A percentile compares a stretch with the other conserved stretches of the same genome.
phyloP scores from a whole-genome alignment of 1,139 yeast genomes.

The Meyerozyma elateridarum region DNA sequence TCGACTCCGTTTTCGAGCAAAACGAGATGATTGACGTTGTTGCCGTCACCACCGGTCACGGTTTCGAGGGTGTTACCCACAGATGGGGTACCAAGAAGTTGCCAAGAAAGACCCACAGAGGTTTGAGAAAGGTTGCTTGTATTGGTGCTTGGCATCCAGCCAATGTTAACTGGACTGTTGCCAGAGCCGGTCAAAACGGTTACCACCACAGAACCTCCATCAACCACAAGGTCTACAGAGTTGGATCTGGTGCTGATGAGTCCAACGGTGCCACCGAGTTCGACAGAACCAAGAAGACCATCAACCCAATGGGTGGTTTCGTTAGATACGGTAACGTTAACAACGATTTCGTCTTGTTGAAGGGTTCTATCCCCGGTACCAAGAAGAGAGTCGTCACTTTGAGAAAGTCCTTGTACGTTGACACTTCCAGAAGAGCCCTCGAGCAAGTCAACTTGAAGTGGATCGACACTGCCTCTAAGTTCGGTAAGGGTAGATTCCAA shows the following conservation, averaged over 20 bases:
- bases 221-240: constrained; percentile 99
- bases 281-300: constrained; percentile 99
- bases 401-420: constrained; percentile 97
- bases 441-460: constrained; percentile 97
- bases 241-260: constrained; percentile 96
- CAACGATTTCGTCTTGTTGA: constrained; percentile 94
- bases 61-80: constrained; percentile 99
- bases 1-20: constrained; percentile 95
- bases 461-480: constrained; percentile 99
- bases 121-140: constrained; percentile 99
- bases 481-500: constrained; percentile 99
- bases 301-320: constrained; percentile 99
- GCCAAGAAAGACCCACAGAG: constrained; percentile 99
- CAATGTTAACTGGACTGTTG: constrained; percentile 99
- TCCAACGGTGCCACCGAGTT: constrained; percentile 92
- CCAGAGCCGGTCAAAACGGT: constrained; percentile 99
- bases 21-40: constrained; percentile 97
- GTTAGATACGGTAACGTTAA: constrained; percentile 98
- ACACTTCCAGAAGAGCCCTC: constrained; percentile 96
- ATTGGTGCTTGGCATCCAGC: constrained; percentile 99
- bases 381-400: constrained; percentile 99
- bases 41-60: constrained; percentile 99
- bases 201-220: constrained; percentile 99
- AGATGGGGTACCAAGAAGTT: constrained; percentile 99
- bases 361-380: constrained; percentile 99